Percentiles rank a stretch among this genome's conserved stretches.
Conservation (phyloP, 352 stramenopile species). For the Pythium plurisporium region DNA sequence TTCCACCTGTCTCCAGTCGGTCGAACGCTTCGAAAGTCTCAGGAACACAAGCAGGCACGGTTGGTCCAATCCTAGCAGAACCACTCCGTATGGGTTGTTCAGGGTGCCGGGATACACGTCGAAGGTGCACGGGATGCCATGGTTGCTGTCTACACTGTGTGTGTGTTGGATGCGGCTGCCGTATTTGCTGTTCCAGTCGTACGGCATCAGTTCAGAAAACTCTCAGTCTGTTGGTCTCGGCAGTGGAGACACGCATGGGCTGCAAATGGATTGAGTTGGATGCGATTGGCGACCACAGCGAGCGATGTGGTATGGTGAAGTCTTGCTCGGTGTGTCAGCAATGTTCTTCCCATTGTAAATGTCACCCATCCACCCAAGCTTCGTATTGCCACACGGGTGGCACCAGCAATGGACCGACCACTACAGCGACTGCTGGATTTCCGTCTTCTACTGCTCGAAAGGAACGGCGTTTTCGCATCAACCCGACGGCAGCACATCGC, state of each 20-base stretch:
- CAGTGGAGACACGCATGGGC: conserved; percentile 51
- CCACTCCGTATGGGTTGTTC: conserved; percentile 60
- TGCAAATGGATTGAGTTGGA: conserved; percentile 52
- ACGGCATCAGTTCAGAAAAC: conserved; percentile 56
- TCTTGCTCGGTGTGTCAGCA: conserved; percentile 20
- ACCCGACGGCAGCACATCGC: conserved; percentile 28
- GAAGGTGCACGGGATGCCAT: conserved; percentile 57
- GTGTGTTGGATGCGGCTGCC: conserved; percentile 62
- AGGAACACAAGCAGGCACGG: not conserved
- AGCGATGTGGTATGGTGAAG: conserved; percentile 26
- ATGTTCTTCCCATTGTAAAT: conserved; percentile 18
- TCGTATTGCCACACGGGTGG: not conserved
- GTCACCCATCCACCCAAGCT: conserved; percentile 15
- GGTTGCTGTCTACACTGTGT: conserved; percentile 69
- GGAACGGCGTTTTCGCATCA: conserved; percentile 37
- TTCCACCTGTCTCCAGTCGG: not conserved
- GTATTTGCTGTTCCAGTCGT: conserved; percentile 67
- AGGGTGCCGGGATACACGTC: conserved; percentile 51
- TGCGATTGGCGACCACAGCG: not conserved
- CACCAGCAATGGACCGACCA: not conserved
- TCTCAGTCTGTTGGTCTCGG: conserved; percentile 44
- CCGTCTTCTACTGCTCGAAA: conserved; percentile 29
- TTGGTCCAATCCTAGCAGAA: conserved; percentile 8
- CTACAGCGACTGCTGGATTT: conserved; percentile 12
- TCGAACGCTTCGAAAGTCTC: not conserved